Conservation (phyloP, 2,329 filamentous ascomycete species). For the Paraphaeosphaeria sporulosa region DNA sequence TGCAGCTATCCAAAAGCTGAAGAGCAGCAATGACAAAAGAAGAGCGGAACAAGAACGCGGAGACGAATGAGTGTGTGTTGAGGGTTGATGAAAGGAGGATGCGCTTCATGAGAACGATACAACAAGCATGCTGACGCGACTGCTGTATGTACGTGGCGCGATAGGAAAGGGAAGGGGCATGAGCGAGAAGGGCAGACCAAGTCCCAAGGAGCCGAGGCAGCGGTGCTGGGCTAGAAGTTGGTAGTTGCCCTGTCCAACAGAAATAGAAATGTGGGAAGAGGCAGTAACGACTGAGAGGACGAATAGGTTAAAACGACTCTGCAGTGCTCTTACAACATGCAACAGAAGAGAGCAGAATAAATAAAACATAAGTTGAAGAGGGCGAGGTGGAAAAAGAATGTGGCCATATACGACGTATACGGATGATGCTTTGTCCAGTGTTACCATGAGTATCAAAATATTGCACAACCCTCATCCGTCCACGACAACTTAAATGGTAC, state of each 20-base stretch:
- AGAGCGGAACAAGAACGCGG: slow-evolving; percentile 47
- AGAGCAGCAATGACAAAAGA: slow-evolving; percentile 48
- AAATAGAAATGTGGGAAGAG: background rate
- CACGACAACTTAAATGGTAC: background rate
- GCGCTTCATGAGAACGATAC: slow-evolving; percentile 29
- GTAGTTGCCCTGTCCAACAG: background rate
- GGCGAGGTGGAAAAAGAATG: background rate
- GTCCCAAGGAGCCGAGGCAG: slow-evolving; percentile 3
- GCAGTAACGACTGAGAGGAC: background rate
- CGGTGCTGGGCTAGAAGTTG: background rate
- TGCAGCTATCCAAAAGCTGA: slow-evolving; percentile 50
- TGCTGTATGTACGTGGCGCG: slow-evolving; percentile 22
- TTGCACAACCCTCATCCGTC: background rate
- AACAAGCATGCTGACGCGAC: slow-evolving; percentile 30
- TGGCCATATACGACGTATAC: background rate
- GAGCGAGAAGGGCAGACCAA: slow-evolving; percentile 16
- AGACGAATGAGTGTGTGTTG: slow-evolving; percentile 47
- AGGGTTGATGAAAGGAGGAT: slow-evolving; percentile 19
- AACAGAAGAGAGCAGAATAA: background rate
- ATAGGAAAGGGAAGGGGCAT: slow-evolving; percentile 24
- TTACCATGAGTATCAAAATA: no score
- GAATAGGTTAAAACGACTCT: background rate
- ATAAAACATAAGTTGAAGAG: background rate
- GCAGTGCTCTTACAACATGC: background rate
- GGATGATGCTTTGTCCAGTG: background rate